These are phyloP conservation scores for Malassezia caprae DNA, from an alignment of 1,284 basidiomycete genomes.

Conservation along the genomic window DNA sequence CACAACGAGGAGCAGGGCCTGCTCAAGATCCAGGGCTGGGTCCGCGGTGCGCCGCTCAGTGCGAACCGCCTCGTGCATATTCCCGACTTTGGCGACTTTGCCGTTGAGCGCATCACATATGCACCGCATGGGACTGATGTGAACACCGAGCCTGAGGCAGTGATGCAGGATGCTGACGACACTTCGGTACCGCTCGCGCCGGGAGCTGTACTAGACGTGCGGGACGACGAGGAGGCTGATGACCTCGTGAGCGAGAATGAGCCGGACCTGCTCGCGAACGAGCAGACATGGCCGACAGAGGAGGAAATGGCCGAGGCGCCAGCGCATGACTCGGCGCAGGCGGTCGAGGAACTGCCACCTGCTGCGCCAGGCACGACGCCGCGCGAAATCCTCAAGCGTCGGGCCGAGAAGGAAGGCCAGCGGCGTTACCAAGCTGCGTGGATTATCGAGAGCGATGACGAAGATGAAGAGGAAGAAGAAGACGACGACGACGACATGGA, in stretches of 20 bases:
- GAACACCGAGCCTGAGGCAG: conserved; percentile 8
- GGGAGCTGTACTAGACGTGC: conserved; percentile 56
- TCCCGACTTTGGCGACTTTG: conserved; percentile 79
- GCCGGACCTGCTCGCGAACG: conserved; percentile 77
- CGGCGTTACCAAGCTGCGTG: conserved; percentile 41
- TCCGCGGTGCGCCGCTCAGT: conserved; percentile 68
- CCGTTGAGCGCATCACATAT: conserved; percentile 60
- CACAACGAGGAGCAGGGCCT: conserved; percentile 47
- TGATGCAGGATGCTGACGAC: conserved; percentile 6
- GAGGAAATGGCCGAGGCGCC: conserved; percentile 63
- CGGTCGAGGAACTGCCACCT: conserved; percentile 32
- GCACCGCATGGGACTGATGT: conserved; percentile 19
- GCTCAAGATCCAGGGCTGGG: conserved; percentile 69
- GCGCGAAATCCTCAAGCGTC: conserved; percentile 35
- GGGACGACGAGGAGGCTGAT: conserved; percentile 61
- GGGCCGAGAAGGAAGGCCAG: conserved; percentile 49
- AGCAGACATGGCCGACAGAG: conserved; percentile 98
- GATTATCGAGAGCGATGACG: conserved; percentile 41
- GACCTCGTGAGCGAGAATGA: conserved; percentile 78
- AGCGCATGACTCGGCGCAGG: conserved; percentile 7
- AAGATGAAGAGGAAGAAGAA: conserved; percentile 42
- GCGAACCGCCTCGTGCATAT: conserved; percentile 80
- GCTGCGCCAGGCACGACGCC: conserved; percentile 49
- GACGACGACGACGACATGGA: conserved; percentile 57
- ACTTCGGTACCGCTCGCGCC: conserved; percentile 36